phyloP scores from a whole-genome alignment of 164 flowering plant genomes.

The Aristolochia californica region DNA sequence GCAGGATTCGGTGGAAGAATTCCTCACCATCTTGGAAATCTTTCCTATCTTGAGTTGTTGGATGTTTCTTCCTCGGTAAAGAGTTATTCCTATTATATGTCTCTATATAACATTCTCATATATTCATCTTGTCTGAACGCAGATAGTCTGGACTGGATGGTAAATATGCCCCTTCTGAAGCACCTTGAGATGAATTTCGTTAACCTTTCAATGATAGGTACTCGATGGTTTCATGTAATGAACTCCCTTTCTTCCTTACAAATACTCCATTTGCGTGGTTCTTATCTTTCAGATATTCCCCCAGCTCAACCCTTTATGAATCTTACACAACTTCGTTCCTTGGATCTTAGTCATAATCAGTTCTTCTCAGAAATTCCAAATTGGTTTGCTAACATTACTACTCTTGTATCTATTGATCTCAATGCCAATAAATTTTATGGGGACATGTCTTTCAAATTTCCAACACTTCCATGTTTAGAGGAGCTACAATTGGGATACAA shows the following conservation, averaged over 20 bases:
- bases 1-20: constrained; percentile 2
- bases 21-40: constrained; percentile 11
- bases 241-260: neutral
- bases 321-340: neutral
- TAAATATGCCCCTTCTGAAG: neutral
- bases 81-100: neutral
- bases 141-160: neutral
- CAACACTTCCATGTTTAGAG: neutral
- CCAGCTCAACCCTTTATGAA: neutral
- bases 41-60: constrained; percentile 3
- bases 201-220: neutral
- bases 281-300: neutral
- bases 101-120: neutral
- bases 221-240: neutral
- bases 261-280: neutral
- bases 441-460: neutral
- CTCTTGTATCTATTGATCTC: neutral
- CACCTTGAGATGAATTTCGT: neutral
- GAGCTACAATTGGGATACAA: neutral
- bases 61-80: neutral
- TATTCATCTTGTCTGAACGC: neutral
- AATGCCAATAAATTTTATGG: neutral
- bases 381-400: neutral
- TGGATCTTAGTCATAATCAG: neutral
- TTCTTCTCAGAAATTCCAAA: neutral